phyloP scores from a whole-genome alignment of 352 stramenopile species.

The Phytophthora palmivora region DNA sequence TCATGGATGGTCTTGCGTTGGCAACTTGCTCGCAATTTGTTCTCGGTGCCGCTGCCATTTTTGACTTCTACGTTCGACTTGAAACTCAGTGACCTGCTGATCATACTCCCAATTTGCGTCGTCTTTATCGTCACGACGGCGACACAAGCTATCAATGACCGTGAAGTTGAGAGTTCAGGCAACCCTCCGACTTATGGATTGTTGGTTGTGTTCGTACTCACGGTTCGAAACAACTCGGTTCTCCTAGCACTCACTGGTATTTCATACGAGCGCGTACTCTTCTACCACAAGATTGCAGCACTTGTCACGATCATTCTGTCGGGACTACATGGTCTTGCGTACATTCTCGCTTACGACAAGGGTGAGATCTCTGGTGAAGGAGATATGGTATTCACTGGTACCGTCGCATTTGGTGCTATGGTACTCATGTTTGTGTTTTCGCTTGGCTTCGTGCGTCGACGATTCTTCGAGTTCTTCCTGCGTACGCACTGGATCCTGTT shows the following conservation, averaged over 20 bases:
- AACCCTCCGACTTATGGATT: slow-evolving; percentile 38
- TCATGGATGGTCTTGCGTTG: slow-evolving; percentile 40
- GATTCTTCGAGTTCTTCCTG: slow-evolving; percentile 66
- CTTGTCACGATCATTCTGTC: slow-evolving; percentile 43
- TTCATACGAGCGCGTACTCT: slow-evolving; percentile 56
- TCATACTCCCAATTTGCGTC: slow-evolving; percentile 35
- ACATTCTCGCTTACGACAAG: slow-evolving; percentile 37
- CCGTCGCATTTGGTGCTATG: slow-evolving; percentile 40
- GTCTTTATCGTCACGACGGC: slow-evolving; percentile 30
- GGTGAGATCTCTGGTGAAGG: slow-evolving; percentile 30
- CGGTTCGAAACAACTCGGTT: slow-evolving; percentile 59
- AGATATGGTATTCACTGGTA: slow-evolving; percentile 34
- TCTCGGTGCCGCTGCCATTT: slow-evolving; percentile 33
- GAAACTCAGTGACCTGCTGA: slow-evolving; percentile 45
- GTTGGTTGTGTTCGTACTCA: slow-evolving; percentile 46
- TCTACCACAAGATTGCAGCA: slow-evolving; percentile 58
- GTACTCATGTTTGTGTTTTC: slow-evolving; percentile 43
- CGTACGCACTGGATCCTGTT: slow-evolving; percentile 60
- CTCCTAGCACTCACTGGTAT: slow-evolving; percentile 51
- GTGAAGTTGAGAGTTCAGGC: slow-evolving; percentile 26
- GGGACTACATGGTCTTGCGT: slow-evolving; percentile 51
- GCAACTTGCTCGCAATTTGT: slow-evolving; percentile 35
- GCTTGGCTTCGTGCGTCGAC: slow-evolving; percentile 45
- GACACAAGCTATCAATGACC: slow-evolving; percentile 17
- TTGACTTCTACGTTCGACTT: slow-evolving; percentile 41